phyloP scores from a whole-genome alignment of 768 basidiomycete genomes.

The Neoboletus subvelutipes region DNA sequence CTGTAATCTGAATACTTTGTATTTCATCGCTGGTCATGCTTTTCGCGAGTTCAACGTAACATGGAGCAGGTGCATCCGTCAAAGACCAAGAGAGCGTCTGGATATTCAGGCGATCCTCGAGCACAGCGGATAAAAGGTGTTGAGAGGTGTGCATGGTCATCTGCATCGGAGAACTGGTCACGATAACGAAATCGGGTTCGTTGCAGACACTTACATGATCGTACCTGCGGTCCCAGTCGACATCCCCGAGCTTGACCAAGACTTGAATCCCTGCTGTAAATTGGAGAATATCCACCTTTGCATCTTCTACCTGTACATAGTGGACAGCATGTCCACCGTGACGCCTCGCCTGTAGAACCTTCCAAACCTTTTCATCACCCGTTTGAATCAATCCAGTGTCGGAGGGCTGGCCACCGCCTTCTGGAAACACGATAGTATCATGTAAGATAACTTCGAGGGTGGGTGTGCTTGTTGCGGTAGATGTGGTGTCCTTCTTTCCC shows the following conservation, averaged over 20 bases:
- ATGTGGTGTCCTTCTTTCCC: constrained; percentile 51
- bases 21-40: constrained; percentile 67
- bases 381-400: constrained; percentile 62
- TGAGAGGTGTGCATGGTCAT: constrained; percentile 87
- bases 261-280: constrained; percentile 56
- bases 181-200: not conserved
- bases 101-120: constrained; percentile 61
- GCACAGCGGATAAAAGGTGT: constrained; percentile 78
- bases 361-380: constrained; percentile 47
- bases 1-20: constrained; percentile 54
- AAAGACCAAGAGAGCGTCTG: constrained; percentile 85
- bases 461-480: constrained; percentile 43
- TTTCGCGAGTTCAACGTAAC: constrained; percentile 75
- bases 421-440: constrained; percentile 80
- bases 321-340: constrained; percentile 75
- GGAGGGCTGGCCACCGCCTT: constrained; percentile 80
- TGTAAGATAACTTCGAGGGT: constrained; percentile 67
- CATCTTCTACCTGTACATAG: constrained; percentile 50
- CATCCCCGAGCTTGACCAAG: constrained; percentile 51
- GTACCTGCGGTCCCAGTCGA: constrained; percentile 62
- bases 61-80: constrained; percentile 61
- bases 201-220: constrained; percentile 59
- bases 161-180: constrained; percentile 33
- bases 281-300: constrained; percentile 42
- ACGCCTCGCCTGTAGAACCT: constrained; percentile 65